Percentiles rank a stretch among this genome's conserved stretches.
Evolutionary conservation across 1,139 yeast species (phyloP).

Genomic region (Taphrina confusa): DNA sequence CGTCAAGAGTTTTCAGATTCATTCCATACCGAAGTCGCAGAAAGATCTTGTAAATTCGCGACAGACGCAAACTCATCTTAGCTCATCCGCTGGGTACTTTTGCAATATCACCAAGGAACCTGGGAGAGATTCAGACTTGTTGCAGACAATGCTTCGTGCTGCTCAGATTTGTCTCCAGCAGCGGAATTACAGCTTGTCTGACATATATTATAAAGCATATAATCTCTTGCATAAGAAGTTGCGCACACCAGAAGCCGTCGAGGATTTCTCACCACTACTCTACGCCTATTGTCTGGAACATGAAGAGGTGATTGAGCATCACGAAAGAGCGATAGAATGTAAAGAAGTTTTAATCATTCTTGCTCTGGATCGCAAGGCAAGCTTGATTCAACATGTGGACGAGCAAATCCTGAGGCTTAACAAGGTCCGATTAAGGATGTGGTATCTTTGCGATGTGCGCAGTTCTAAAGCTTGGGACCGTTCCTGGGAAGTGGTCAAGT

Average conservation of each 20-base stretch:
- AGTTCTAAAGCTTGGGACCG: slow-evolving; percentile 22
- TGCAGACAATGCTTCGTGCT: not conserved
- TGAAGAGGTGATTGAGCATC: not conserved
- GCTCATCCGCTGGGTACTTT: not conserved
- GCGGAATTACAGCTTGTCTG: slow-evolving; percentile 13
- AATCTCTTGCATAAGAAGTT: not conserved
- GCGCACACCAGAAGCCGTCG: slow-evolving; percentile 6
- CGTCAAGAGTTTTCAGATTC: not conserved
- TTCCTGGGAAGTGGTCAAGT: slow-evolving; percentile 29
- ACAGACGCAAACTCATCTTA: not conserved
- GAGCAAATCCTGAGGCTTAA: slow-evolving; percentile 14
- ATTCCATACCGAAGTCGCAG: not conserved
- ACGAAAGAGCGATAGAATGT: not conserved
- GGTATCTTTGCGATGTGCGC: slow-evolving; percentile 28
- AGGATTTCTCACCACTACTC: slow-evolving; percentile 26
- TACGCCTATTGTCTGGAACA: slow-evolving; percentile 4
- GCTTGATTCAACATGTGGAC: slow-evolving; percentile 13
- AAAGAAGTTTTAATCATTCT: not conserved
- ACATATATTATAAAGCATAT: slow-evolving; percentile 12
- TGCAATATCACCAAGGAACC: not conserved
- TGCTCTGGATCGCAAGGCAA: slow-evolving; percentile 1
- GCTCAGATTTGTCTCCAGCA: slow-evolving; percentile 3
- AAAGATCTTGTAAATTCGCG: not conserved
- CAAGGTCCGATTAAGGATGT: slow-evolving; percentile 26
- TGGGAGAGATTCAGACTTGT: not conserved